phyloP scores from a whole-genome alignment of 495 filamentous ascomycete genomes.

The Aspergillus sclerotioniger region DNA sequence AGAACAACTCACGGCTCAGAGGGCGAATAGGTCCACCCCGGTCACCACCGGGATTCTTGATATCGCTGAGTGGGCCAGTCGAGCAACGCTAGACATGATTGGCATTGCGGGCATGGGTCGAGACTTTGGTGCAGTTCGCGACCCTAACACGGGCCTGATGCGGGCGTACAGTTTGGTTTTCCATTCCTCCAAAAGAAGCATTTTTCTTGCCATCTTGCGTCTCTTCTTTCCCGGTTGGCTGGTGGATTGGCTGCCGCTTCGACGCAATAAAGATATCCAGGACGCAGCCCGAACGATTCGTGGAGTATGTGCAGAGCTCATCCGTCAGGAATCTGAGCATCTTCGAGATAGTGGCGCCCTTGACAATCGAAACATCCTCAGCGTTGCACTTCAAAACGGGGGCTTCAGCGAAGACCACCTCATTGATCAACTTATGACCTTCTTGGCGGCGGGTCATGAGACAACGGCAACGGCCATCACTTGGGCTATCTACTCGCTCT shows the following conservation, averaged over 20 bases:
- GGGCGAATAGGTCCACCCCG: too few species aligned
- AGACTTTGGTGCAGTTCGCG: conserved; percentile 65
- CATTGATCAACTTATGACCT: conserved; percentile 76
- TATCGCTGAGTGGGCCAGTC: conserved; percentile 43
- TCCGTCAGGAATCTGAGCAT: background rate
- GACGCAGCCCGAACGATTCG: too few species aligned
- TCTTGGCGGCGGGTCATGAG: conserved; percentile 76
- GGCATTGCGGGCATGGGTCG: conserved; percentile 68
- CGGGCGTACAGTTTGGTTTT: conserved; percentile 45
- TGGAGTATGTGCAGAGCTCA: too few species aligned
- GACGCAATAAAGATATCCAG: too few species aligned
- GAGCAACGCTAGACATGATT: conserved; percentile 75
- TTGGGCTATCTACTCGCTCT: conserved; percentile 25
- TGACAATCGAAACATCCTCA: conserved; percentile 55
- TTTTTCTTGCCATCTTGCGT: too few species aligned
- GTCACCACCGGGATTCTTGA: conserved; percentile 40
- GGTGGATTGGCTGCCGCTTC: too few species aligned
- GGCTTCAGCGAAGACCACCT: conserved; percentile 64
- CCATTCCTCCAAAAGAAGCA: background rate
- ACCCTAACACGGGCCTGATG: conserved; percentile 55
- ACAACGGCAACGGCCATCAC: conserved; percentile 23
- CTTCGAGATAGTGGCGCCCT: background rate
- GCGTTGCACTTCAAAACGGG: conserved; percentile 63
- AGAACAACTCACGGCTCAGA: background rate
- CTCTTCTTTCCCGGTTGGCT: too few species aligned